Evolutionary conservation across 257 asterid genomes (phyloP), one percentile per base, ranked within the genome.

Genomic region (Gardenia jasminoides): DNA sequence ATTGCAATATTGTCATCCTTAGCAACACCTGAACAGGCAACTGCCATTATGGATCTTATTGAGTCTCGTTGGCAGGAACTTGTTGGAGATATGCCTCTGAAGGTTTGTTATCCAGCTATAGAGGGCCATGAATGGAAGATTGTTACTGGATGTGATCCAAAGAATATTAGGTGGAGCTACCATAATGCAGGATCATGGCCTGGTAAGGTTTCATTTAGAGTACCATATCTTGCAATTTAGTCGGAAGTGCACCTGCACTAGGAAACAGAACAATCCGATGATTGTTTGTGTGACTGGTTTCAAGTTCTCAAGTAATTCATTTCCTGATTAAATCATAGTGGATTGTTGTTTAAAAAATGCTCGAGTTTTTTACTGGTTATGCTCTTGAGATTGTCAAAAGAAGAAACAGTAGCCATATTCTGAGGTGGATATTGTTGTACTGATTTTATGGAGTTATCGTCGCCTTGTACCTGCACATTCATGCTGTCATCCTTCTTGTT

Each of bases 121-220:
- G 93, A 90, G 75, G 91, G 88, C 76, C 92, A 90, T 58, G 93
- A 89, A 70, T 90, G 95, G 95, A 81, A 89, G 76, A 90, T 89
- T 30, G 84, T 89, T 43, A 90, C 93, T 6, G 95, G 93, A 62
- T 80, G 85, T 72, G 95, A 90, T 84, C 93, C 95, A 15, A 90
- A 90, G 83, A 90, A 90, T 79, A 90, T 89, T 43, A 85, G 95
- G 81, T 90, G 95, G 93, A 89, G 95, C 80, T 90, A 90, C 75
- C 95, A 90, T 80, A 90, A 90, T 59, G 95, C 90, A 59, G 95
- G 95, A 74, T 87, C 95, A 44, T 90, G 95, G 95, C 95, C 93
- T 80, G 92, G 94, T 90, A 82, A 59, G 22, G 69, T 13, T 74
- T 33, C 61, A 28, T 26, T 52, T 66, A 33, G 10, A 19, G 10